A percentile compares a stretch with the other conserved stretches of the same genome.
These are phyloP conservation scores for Geranium brycei DNA, from an alignment of 345 rosid genomes.

Conservation along the genomic window DNA sequence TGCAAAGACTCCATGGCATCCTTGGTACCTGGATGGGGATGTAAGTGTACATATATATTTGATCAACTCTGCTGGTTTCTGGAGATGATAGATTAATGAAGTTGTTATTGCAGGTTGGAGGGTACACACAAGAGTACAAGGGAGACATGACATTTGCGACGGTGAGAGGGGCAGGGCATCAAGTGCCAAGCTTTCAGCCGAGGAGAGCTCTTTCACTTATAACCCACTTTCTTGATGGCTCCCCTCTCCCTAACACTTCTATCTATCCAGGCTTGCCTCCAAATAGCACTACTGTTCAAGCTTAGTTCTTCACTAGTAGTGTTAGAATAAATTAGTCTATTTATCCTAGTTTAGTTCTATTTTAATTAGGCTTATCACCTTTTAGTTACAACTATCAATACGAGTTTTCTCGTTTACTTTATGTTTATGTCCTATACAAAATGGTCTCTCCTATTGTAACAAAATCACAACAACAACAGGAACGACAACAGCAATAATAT, in stretches of 20 bases:
- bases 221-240: constrained; percentile 45
- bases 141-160: constrained; percentile 65
- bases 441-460: too few relatives aligned
- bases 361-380: too few relatives aligned
- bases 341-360: too few relatives aligned
- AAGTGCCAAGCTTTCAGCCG: constrained; percentile 84
- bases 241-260: constrained; percentile 52
- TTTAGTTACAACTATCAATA: too few relatives aligned
- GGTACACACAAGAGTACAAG: constrained; percentile 56
- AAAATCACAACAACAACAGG: too few relatives aligned
- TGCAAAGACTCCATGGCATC: constrained; percentile 52
- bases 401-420: too few relatives aligned
- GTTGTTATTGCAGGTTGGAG: constrained; percentile 43
- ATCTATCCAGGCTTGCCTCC: background rate
- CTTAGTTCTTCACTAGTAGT: too few relatives aligned
- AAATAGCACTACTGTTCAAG: too few relatives aligned
- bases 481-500: too few relatives aligned
- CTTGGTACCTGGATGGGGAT: constrained; percentile 61
- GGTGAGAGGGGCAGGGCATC: constrained; percentile 84
- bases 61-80: background rate
- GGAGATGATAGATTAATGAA: background rate
- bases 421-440: too few relatives aligned
- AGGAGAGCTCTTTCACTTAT: constrained; percentile 57
- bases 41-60: constrained; percentile 11
- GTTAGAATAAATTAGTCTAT: too few relatives aligned